A percentile compares a stretch with the other conserved stretches of the same genome.
These are phyloP conservation scores for Calendula officinalis DNA, from an alignment of 129 eudicot genomes.

Conservation along the genomic window DNA sequence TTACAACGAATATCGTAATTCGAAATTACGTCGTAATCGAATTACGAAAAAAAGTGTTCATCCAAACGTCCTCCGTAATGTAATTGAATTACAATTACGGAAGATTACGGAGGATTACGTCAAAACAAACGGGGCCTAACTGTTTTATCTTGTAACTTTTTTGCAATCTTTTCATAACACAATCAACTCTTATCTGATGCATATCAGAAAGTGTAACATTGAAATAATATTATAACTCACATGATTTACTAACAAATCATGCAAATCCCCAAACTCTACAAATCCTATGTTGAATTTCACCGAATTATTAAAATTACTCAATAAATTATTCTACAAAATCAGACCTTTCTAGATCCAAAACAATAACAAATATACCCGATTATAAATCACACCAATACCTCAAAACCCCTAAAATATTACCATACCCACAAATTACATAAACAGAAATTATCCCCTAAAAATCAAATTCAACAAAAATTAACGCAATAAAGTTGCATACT, in stretches of 20 bases:
- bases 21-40: too few relatives aligned
- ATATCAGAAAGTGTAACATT: slow-evolving; percentile 48
- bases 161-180: slow-evolving; percentile 83
- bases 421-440: slow-evolving; percentile 1
- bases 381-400: neutral
- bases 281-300: slow-evolving; percentile 2
- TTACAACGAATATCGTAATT: too few relatives aligned
- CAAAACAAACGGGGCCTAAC: too few relatives aligned
- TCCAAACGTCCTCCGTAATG: too few relatives aligned
- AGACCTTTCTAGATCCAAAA: slow-evolving; percentile 23
- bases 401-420: slow-evolving; percentile 14
- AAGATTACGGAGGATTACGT: too few relatives aligned
- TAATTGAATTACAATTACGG: too few relatives aligned
- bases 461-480: neutral
- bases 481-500: slow-evolving; percentile 25
- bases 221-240: neutral
- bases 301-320: neutral
- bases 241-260: neutral
- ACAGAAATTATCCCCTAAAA: slow-evolving; percentile 3
- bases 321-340: neutral
- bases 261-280: slow-evolving; percentile 20
- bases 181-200: slow-evolving; percentile 54
- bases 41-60: too few relatives aligned
- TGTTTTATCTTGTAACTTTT: slow-evolving; percentile 69
- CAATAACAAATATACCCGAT: neutral